A percentile compares a stretch with the other conserved stretches of the same genome.
phyloP scores from a whole-genome alignment of 805 yeast species.

The Candida fluviatilis region DNA sequence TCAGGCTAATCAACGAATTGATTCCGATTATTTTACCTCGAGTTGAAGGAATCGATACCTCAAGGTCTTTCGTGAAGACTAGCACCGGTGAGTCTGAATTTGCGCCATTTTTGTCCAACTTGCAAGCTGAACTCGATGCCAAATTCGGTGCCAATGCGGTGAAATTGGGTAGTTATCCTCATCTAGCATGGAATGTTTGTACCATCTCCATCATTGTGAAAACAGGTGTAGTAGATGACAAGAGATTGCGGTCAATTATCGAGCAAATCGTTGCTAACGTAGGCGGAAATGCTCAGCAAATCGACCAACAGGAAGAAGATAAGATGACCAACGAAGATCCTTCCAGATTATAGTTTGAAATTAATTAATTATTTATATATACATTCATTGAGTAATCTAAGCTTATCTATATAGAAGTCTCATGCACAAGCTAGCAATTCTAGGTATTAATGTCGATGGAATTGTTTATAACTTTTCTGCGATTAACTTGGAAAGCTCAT shows the following conservation, averaged over 20 bases:
- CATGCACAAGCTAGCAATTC: background rate
- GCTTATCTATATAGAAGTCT: too few relatives aligned
- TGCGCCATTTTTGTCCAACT: constrained; percentile 55
- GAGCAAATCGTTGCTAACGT: constrained; percentile 42
- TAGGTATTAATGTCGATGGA: too few relatives aligned
- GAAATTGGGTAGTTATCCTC: constrained; percentile 86
- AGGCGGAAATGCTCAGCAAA: constrained; percentile 50
- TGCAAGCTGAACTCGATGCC: constrained; percentile 42
- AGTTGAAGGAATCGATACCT: constrained; percentile 10
- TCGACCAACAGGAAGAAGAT: constrained; percentile 55
- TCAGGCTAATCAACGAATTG: constrained; percentile 44
- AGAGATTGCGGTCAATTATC: constrained; percentile 42
- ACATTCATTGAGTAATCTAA: too few relatives aligned
- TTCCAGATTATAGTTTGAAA: background rate
- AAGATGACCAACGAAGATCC: constrained; percentile 32
- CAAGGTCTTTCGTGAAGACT: constrained; percentile 61
- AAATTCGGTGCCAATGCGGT: constrained; percentile 32
- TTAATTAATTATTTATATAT: constrained; percentile 2
- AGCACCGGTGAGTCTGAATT: constrained; percentile 57
- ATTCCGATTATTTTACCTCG: constrained; percentile 31
- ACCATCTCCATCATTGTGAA: constrained; percentile 76
- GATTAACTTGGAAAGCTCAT: constrained; percentile 59
- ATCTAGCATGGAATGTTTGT: constrained; percentile 55
- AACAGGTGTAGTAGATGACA: constrained; percentile 21
- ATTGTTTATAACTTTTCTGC: constrained; percentile 47